Base-by-base conservation (phyloP, 1,139 yeast genomes). In the Eremothecium coryli region DNA sequence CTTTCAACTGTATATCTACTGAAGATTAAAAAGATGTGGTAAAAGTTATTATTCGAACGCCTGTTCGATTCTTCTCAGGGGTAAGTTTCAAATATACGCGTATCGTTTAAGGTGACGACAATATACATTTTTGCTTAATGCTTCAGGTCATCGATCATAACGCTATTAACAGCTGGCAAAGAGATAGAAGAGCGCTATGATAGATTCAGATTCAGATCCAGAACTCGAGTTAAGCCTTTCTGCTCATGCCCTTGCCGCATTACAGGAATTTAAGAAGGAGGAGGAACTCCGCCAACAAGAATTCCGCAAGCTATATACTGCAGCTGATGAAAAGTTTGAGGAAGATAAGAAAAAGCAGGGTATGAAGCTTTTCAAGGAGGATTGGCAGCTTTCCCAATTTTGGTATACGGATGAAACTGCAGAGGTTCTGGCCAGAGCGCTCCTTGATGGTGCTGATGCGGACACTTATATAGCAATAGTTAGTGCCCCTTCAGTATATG, bases 321-420 rank as follows among this genome's bases (percentile, higher is more conserved):
- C 66, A 32, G 82, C 93, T 1, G 84, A 82, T 51, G 61, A 60
- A 31, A 55, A 52, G 26, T 62, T 51, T 44, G 54, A 56, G 17
- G 51, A 47, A 18, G 49, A 53, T 13, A 54, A 54, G 30, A 49
- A 49, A 25, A 46, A 53, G 23, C 56, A 59, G 35, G 71, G 73
- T 18, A 82, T 82, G 58, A 77, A 73, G 31, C 64, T 71, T 23
- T 86, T 86, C 58, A 70, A 80, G 52, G 95, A 86, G 58, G 94
- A 86, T 59, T 86, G 96, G 96, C 93, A 82, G 49, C 65, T 86
- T 26, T 82, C 95, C 0, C 96, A 86, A 56, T 86, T 86, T 59
- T 84, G 95, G 95, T 82, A 82, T 51, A 59, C 68, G 33, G 88
- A 84, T 41, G 62, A 64, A 4, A 86, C 95, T 1, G 86, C 95